Evolutionary conservation across 148 eudicot species (phyloP), one percentile per base, ranked within the genome.

Genomic region (Nepenthes mirabilis): DNA sequence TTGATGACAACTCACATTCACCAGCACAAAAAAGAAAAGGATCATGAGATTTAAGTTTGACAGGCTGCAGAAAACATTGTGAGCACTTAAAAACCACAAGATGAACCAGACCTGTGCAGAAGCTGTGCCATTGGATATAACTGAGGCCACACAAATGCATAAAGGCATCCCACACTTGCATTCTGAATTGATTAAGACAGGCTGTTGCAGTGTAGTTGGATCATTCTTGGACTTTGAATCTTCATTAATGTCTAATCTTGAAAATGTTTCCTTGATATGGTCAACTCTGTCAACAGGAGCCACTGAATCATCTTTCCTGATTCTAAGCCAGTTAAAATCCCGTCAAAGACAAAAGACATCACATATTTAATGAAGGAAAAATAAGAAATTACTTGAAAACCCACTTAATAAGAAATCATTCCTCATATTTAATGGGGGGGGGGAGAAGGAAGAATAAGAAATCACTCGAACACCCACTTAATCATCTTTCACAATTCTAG

Each of bases 111-210:
- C 96, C 88, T 66, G 87, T 66, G 66, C 32, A 40, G 70, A 59
- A 58, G 71, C 70, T 73, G 71, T 67, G 63, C 72, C 80, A 33
- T 58, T 66, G 2, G 83, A 55, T 14, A 86, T 77, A 66, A 61
- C 72, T 50, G 96, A 66, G 69, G 81, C 81, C 72, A 69, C 83
- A 72, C 98, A 93, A 69, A 93, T 93, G 79, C 98, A 93, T 77
- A 93, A 79, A 73, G 98, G 98, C 98, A 93, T 93, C 57, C 96
- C 98, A 77, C 98, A 93, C 55, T 86, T 88, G 83, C 98, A 93
- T 35, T 93, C 91, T 68, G 66, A 36, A 63, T 70, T 61, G 37
- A 63, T 73, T 40, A 72, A 43, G 52, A 56, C 58, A 48, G 77
- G 54, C 51, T 75, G 58, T 52, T 77, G 68, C 59, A 74, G 58